Evolutionary conservation across 805 yeast species (phyloP).

Genomic region (Wickerhamiella musiphila): DNA sequence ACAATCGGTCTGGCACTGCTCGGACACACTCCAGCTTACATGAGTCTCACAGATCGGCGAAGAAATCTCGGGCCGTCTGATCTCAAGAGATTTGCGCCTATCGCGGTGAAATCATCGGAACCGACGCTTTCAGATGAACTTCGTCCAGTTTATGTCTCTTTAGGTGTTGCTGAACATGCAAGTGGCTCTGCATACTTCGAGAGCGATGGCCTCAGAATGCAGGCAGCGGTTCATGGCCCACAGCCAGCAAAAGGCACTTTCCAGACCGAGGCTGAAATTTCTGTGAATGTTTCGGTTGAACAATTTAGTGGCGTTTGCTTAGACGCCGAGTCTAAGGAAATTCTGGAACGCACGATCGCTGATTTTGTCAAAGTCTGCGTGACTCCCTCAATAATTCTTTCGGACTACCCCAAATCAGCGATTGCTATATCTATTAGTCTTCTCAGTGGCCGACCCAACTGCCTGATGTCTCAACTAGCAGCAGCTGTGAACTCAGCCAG

Average conservation of each 20-base stretch:
- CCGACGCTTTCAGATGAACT: conserved; percentile 14
- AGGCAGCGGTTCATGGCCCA: conserved; percentile 74
- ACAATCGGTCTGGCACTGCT: too few relatives aligned
- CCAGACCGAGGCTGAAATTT: conserved; percentile 44
- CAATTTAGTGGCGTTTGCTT: conserved; percentile 30
- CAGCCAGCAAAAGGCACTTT: conserved; percentile 66
- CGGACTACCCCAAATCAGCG: conserved; percentile 77
- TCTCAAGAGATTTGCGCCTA: conserved; percentile 36
- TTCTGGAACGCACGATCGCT: conserved; percentile 28
- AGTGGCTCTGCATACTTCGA: conserved; percentile 77
- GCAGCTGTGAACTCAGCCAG: conserved; percentile 48
- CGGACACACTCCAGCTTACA: too few relatives aligned
- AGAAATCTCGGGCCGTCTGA: conserved; percentile 69
- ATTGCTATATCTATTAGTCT: conserved; percentile 63
- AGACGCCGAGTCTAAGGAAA: conserved; percentile 20
- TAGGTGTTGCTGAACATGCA: conserved; percentile 51
- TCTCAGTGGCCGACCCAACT: conserved; percentile 30
- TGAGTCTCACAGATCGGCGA: conserved; percentile 47
- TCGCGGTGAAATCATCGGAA: conserved; percentile 11
- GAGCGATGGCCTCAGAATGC: conserved; percentile 37
- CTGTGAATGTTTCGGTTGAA: conserved; percentile 40
- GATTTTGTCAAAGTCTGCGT: conserved; percentile 35
- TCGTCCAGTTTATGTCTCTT: conserved; percentile 35
- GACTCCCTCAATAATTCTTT: conserved; percentile 36
- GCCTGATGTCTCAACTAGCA: conserved; percentile 22